Percentiles rank a stretch among this genome's conserved stretches.
phyloP scores from a whole-genome alignment of 1,139 yeast species.

The Yamadazyma triangularis region DNA sequence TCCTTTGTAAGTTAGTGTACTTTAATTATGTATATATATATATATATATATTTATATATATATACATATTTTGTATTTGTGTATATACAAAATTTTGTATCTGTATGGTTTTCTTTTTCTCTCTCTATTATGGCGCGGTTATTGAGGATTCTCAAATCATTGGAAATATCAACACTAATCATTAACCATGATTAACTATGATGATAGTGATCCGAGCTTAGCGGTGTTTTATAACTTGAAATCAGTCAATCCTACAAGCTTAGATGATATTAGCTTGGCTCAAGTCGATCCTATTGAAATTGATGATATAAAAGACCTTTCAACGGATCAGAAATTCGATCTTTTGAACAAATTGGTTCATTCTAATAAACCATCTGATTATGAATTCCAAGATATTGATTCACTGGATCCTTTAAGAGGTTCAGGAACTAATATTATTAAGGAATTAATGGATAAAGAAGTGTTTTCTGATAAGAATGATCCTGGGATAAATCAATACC shows the following conservation, averaged over 20 bases:
- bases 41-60: too few relatives aligned
- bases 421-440: conserved; percentile 38
- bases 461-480: conserved; percentile 35
- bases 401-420: conserved; percentile 56
- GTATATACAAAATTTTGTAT: too few relatives aligned
- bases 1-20: too few relatives aligned
- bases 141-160: too few relatives aligned
- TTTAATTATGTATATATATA: too few relatives aligned
- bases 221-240: conserved; percentile 22
- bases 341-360: conserved; percentile 23
- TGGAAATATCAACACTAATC: too few relatives aligned
- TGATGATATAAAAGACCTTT: conserved; percentile 19
- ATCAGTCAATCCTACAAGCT: conserved; percentile 19
- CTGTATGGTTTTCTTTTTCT: too few relatives aligned
- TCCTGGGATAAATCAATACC: conserved; percentile 47
- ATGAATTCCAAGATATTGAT: conserved; percentile 15
- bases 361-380: conserved; percentile 4
- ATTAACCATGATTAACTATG: conserved; percentile 30
- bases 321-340: conserved; percentile 27
- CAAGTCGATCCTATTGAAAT: conserved; percentile 16
- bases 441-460: conserved; percentile 35
- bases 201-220: conserved; percentile 16
- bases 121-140: too few relatives aligned
- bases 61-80: too few relatives aligned
- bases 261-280: conserved; percentile 18